A percentile compares a stretch with the other conserved stretches of the same genome.
Evolutionary conservation across 352 stramenopile genomes (phyloP).

Genomic region (Blastocystis sp.): DNA sequence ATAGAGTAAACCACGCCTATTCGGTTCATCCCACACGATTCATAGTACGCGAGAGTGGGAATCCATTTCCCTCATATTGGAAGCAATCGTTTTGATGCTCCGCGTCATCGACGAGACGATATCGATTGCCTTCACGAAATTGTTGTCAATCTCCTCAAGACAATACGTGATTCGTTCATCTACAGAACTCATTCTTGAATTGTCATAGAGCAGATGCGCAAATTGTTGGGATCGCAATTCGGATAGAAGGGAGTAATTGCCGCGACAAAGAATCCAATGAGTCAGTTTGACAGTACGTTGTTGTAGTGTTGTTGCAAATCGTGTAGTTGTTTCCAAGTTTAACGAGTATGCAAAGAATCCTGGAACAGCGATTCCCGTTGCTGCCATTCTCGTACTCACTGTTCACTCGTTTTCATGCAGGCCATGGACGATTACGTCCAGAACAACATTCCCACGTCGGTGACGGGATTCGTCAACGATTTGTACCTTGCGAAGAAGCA

Average conservation of each 20-base stretch:
- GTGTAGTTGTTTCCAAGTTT: slow-evolving; percentile 34
- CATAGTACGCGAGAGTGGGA: background rate
- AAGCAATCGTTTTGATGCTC: background rate
- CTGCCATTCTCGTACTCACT: background rate
- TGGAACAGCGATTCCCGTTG: background rate
- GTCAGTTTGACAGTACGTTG: slow-evolving; percentile 17
- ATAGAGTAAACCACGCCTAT: slow-evolving; percentile 17
- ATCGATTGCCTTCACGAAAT: slow-evolving; percentile 48
- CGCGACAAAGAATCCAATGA: background rate
- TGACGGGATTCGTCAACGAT: background rate
- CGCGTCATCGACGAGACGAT: slow-evolving; percentile 15
- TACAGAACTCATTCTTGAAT: slow-evolving; percentile 22
- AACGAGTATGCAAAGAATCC: slow-evolving; percentile 22
- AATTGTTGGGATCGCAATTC: slow-evolving; percentile 1
- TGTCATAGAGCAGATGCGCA: background rate
- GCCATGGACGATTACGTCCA: slow-evolving; percentile 10
- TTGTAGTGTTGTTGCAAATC: background rate
- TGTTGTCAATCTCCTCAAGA: slow-evolving; percentile 43
- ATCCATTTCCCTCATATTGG: slow-evolving; percentile 36
- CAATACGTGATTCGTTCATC: slow-evolving; percentile 34
- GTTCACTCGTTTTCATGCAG: background rate
- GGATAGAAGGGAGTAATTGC: no score
- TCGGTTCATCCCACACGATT: background rate
- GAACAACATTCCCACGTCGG: background rate
- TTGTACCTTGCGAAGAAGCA: background rate